These are phyloP conservation scores for Leucogyrophana mollusca DNA, from an alignment of 768 basidiomycete genomes.

Conservation along the genomic window DNA sequence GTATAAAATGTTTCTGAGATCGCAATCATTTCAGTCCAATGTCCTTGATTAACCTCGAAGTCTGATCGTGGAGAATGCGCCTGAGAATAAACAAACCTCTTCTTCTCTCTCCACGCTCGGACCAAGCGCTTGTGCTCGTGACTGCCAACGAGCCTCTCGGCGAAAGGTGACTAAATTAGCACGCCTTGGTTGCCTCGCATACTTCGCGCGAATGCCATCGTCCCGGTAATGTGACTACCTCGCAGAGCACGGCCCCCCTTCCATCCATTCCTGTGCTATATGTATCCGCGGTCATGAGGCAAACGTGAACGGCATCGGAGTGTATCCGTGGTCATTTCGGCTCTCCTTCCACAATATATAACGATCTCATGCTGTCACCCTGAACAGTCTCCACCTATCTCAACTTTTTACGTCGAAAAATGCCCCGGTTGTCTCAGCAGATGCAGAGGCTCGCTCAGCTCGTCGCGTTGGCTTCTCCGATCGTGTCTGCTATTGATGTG, in stretches of 20 bases:
- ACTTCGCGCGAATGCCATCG: neutral
- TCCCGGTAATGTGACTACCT: conserved; percentile 2
- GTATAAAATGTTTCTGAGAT: too few species aligned
- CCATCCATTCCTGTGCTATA: neutral
- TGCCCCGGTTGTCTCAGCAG: conserved; percentile 1
- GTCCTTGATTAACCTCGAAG: neutral
- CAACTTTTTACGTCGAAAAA: neutral
- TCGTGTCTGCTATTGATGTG: conserved; percentile 25
- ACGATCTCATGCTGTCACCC: too few species aligned
- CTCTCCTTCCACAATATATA: neutral
- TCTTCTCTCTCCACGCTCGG: neutral
- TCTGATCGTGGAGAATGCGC: neutral
- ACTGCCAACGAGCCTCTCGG: neutral
- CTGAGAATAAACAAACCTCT: neutral
- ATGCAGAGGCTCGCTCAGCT: conserved; percentile 3
- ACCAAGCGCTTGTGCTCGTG: neutral
- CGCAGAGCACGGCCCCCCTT: neutral
- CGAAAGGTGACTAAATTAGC: conserved; percentile 1
- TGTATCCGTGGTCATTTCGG: neutral
- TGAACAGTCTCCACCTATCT: too few species aligned
- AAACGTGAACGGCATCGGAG: neutral
- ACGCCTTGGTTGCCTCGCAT: neutral
- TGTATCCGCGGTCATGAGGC: conserved; percentile 4
- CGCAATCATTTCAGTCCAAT: neutral
- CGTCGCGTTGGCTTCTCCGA: conserved; percentile 2